Percentiles rank a stretch among this genome's conserved stretches.
Evolutionary conservation across 2,329 filamentous ascomycete genomes (phyloP).

Genomic region (Rugonectria rugulosa): DNA sequence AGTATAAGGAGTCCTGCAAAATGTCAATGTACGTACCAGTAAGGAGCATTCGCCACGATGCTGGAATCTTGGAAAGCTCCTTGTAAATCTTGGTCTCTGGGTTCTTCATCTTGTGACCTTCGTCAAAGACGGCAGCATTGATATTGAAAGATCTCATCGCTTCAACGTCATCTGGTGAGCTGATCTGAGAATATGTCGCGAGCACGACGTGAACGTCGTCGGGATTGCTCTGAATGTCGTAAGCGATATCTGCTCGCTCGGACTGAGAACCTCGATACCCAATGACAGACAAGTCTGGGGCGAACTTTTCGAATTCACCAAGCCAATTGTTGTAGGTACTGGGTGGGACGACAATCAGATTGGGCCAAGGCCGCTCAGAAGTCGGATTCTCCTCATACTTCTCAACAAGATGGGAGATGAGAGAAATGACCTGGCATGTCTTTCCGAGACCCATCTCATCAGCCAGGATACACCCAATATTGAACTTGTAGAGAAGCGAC

Average conservation of each 20-base stretch:
- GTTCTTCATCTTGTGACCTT: conserved; percentile 94
- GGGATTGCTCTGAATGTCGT: conserved; percentile 69
- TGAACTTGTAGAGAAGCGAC: conserved; percentile 78
- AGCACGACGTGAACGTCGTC: conserved; percentile 70
- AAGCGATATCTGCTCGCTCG: conserved; percentile 72
- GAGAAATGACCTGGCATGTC: conserved; percentile 94
- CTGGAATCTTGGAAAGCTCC: conserved; percentile 77
- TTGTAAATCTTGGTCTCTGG: conserved; percentile 82
- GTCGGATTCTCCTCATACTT: conserved; percentile 52
- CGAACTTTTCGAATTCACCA: conserved; percentile 87
- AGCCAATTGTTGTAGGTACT: conserved; percentile 98
- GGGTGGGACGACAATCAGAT: conserved; percentile 89
- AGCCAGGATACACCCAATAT: conserved; percentile 88
- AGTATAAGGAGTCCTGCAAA: conserved; percentile 14
- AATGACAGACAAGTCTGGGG: conserved; percentile 77
- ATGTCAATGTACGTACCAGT: conserved; percentile 40
- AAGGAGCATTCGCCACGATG: conserved; percentile 85
- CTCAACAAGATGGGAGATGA: conserved; percentile 84
- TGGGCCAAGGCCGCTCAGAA: conserved; percentile 64
- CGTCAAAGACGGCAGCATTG: conserved; percentile 80
- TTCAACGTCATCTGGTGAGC: conserved; percentile 57
- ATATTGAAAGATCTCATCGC: conserved; percentile 58
- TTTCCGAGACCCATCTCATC: conserved; percentile 98
- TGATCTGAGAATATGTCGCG: conserved; percentile 67
- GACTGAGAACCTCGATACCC: conserved; percentile 72